Conservation (phyloP, 257 asterid genomes). For the Fraxinus excelsior region DNA sequence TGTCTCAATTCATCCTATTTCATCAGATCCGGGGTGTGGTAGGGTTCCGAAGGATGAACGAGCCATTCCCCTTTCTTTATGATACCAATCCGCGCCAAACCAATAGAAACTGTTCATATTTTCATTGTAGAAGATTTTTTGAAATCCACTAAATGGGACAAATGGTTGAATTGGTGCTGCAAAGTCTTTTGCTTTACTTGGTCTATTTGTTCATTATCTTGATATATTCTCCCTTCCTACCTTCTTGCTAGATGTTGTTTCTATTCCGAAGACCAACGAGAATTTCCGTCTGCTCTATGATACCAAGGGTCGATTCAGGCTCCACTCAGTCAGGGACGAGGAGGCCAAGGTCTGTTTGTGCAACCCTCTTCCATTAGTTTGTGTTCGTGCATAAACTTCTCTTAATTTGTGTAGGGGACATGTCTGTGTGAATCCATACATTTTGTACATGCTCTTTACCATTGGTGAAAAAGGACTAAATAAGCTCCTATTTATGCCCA, state of each 20-base stretch:
- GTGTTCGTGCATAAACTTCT: neutral
- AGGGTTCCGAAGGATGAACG: no score
- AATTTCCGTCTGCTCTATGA: slow-evolving; percentile 34
- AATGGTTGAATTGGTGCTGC: neutral
- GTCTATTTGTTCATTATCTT: neutral
- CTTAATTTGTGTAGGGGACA: neutral
- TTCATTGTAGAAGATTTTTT: neutral
- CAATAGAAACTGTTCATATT: neutral
- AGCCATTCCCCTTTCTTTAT: no score
- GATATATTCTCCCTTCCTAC: neutral
- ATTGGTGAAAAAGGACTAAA: neutral
- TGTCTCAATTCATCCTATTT: no score
- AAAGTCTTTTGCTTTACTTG: neutral
- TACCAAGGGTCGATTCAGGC: slow-evolving; percentile 35
- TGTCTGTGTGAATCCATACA: neutral
- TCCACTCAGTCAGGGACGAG: slow-evolving; percentile 35
- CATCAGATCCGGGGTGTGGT: no score
- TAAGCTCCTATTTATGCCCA: no score
- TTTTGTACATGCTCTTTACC: neutral
- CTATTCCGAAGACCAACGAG: slow-evolving; percentile 35
- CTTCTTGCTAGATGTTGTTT: slow-evolving; percentile 27
- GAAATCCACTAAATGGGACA: neutral
- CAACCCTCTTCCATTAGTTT: neutral
- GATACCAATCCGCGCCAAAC: no score
- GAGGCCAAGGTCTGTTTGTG: slow-evolving; percentile 31